Base-by-base conservation (phyloP, 257 asterid species). In the Jacaranda copaia region DNA sequence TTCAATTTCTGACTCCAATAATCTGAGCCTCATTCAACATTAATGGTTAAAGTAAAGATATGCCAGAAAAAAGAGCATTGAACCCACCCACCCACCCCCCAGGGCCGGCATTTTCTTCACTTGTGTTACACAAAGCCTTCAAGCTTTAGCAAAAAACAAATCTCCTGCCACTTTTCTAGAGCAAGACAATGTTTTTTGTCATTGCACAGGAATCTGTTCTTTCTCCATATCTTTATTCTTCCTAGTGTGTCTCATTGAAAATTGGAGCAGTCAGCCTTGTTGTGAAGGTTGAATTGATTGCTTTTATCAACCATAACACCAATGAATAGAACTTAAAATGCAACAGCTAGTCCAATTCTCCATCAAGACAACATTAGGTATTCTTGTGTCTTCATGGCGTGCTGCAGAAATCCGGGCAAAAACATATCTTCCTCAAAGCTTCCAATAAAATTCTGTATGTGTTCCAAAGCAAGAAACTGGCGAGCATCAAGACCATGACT, bases 401-500 rank as follows among this genome's bases (percentile, higher is more conserved):
- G n/a, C 49, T 66, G 65, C 74, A 56, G 61, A 48, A 66, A 43
- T 45, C 19, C 81, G 56, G 49, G 69, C 69, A 65, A 75, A 66
- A 11, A 2, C 74, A 56, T 76, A 67, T 68, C 69, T 68, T 58
- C 76, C 80, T 76, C 68, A 48, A 32, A 45, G 51, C 57, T 18
- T 51, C 62, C 59, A 48, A 60, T 39, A 51, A 3, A 4, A 11
- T 52, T 4, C n/a, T 2, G 32, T 55, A 16, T 0, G 72, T 48
- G 67, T 55, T 59, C 16, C 36, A 52, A 53, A 70, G 49, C 73
- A 49, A 66, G 64, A 40, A 74, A 45, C 36, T n/a, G 70, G 40
- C 14, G 75, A 66, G 69, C 73, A 77, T 94, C 93, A 92, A 36
- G 85, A 82, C 87, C 87, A 88, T 64, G 81, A 53, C 32, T 81